Base-by-base conservation (phyloP, 805 yeast species). In the Kuraishia ogatae region DNA sequence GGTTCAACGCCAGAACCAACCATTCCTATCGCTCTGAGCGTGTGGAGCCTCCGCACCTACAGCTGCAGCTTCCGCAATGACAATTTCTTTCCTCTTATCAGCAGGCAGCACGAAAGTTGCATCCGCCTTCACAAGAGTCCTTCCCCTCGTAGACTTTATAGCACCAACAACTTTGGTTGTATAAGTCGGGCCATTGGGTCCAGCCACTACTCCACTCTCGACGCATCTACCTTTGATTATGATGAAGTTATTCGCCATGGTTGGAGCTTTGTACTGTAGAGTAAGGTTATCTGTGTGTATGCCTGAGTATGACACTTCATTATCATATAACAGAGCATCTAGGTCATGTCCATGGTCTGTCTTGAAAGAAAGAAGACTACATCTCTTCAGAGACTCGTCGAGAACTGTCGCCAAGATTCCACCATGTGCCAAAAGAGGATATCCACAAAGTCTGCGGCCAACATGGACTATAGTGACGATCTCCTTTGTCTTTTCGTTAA, bases 391-490 rank as follows among this genome's bases (percentile, higher is more conserved):
- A 6, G 87, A 77, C 61, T 91, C 96, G 63, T 89, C 94, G 54
- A 90, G 71, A 1, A 91, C 71, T 0, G 96, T 84, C 8, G 92
- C 96, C 29, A 91, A 66, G 28, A 92, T 80, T 0, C 97, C 97
- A 2, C 97, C 97, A 65, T 91, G 97, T 2, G 89, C 79, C 20
- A 92, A 70, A 61, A 89, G 85, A 1, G 97, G 97, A 65, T 86
- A 91, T 0, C 97, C 97, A 49, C 93, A 84, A 21, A 91, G 68
- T 58, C 79, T 79, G 64, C 85, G 82, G 0, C 97, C 97, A 53
- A 87, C 76, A 65, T 89, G 96, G 24, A 89, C 74, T 5, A 90
- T 76, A 0, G 89, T 79, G 1, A 87, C 76, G 0, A 85, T 78
- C 60, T 87, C 87, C 53, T 77, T 75, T 0, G 80, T 78, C 15